A percentile compares a stretch with the other conserved stretches of the same genome.
Conservation (phyloP, 495 filamentous ascomycete species). For the Penicillium roqueforti region DNA sequence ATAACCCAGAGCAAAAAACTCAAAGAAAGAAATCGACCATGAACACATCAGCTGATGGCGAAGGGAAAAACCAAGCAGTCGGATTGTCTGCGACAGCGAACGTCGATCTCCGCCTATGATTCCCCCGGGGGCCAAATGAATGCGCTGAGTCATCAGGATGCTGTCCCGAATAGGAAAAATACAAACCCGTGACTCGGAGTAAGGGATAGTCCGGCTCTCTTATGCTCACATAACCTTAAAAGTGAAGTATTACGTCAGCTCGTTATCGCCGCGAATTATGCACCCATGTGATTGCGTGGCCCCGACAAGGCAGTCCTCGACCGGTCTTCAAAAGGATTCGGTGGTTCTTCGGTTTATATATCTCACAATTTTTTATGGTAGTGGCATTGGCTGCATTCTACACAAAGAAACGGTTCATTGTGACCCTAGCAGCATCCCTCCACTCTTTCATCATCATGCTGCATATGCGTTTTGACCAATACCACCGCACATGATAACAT, state of each 20-base stretch:
- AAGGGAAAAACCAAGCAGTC: constrained; percentile 7
- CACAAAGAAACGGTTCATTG: neutral
- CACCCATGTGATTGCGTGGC: constrained; percentile 10
- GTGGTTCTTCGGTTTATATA: neutral
- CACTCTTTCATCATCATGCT: constrained; percentile 15
- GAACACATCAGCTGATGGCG: constrained; percentile 8
- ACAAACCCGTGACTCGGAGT: constrained; percentile 1
- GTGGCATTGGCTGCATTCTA: neutral
- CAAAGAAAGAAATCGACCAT: constrained; percentile 15
- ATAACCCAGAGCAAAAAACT: constrained; percentile 5
- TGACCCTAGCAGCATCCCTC: constrained; percentile 8
- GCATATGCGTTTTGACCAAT: constrained; percentile 13
- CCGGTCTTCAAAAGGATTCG: neutral
- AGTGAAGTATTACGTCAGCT: constrained; percentile 3
- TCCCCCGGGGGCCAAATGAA: neutral
- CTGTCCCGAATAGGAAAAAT: constrained; percentile 3
- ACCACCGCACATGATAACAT: constrained; percentile 13
- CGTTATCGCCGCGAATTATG: neutral
- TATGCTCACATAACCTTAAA: constrained; percentile 1
- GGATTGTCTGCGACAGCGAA: constrained; percentile 12
- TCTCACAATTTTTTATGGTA: neutral
- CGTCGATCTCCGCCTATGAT: constrained; percentile 1
- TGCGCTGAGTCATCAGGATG: neutral
- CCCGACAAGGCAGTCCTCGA: constrained; percentile 14
- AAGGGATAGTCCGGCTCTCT: neutral